Conservation (phyloP, 2,329 filamentous ascomycete species). For the Diaporthe velutina region DNA sequence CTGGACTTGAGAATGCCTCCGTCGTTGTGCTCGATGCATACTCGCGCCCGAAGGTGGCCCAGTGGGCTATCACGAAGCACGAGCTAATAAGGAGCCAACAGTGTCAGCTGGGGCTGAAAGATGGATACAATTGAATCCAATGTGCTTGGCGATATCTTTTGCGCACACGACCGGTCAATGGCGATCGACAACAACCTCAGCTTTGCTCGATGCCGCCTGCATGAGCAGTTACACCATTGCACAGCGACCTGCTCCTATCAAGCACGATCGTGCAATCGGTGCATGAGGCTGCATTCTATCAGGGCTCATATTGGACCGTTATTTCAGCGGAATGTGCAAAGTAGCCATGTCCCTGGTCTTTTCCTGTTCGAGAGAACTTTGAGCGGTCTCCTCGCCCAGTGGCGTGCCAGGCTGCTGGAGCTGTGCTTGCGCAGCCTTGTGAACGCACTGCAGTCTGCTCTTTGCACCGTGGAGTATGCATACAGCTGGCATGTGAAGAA, state of each 20-base stretch:
- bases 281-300: neutral
- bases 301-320: neutral
- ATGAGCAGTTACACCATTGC: neutral
- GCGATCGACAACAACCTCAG: neutral
- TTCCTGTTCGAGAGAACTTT: neutral
- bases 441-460: neutral
- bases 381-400: neutral
- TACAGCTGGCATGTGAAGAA: neutral
- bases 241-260: neutral
- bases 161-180: conserved; percentile 1
- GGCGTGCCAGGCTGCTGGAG: neutral
- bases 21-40: neutral
- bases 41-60: neutral
- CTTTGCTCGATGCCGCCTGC: neutral
- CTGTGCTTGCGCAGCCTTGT: neutral
- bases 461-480: neutral
- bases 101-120: neutral
- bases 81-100: neutral
- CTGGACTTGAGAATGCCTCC: neutral
- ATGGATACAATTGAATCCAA: neutral
- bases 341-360: neutral
- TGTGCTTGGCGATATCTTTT: neutral
- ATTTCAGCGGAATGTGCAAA: neutral
- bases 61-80: neutral
- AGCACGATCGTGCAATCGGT: neutral